These are phyloP conservation scores for Decorospora gaudefroyi DNA, from an alignment of 2,329 filamentous ascomycete genomes.

Conservation along the genomic window DNA sequence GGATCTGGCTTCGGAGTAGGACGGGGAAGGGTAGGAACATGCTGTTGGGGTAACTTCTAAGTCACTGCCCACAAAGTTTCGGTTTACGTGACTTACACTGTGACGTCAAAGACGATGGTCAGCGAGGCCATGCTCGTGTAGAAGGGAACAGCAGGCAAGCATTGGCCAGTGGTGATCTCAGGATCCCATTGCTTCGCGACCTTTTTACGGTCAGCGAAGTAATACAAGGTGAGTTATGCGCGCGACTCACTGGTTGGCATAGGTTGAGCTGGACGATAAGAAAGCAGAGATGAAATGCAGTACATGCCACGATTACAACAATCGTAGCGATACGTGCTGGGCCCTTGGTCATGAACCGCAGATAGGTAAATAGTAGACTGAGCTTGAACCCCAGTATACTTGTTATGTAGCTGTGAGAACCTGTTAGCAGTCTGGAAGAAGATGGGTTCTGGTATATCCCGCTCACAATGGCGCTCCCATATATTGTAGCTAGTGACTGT, in stretches of 20 bases:
- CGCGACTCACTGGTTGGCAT: conserved; percentile 17
- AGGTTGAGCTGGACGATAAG: conserved; percentile 19
- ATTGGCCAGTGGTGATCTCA: conserved; percentile 15
- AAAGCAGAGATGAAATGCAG: conserved; percentile 19
- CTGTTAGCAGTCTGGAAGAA: neutral
- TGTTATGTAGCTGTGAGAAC: conserved; percentile 14
- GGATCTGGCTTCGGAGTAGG: conserved; percentile 15
- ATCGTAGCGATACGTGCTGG: conserved; percentile 15
- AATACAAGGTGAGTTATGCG: too few relatives aligned
- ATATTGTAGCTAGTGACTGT: conserved; percentile 21
- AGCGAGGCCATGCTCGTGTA: conserved; percentile 23
- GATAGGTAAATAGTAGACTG: conserved; percentile 19
- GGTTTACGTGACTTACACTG: conserved; percentile 10
- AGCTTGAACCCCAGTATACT: conserved; percentile 26
- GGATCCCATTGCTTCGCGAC: conserved; percentile 21
- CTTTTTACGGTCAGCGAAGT: conserved; percentile 2
- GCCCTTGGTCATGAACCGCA: conserved; percentile 24
- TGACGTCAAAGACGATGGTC: conserved; percentile 17
- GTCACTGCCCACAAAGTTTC: neutral
- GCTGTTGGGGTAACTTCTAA: conserved; percentile 3
- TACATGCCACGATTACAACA: conserved; percentile 15
- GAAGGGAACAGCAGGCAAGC: conserved; percentile 18
- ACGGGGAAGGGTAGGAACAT: conserved; percentile 23
- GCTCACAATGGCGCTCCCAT: conserved; percentile 24
- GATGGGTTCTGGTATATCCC: neutral